Evolutionary conservation across 2,329 filamentous ascomycete genomes (phyloP).

Genomic region (Arthrobotrys entomopaga): DNA sequence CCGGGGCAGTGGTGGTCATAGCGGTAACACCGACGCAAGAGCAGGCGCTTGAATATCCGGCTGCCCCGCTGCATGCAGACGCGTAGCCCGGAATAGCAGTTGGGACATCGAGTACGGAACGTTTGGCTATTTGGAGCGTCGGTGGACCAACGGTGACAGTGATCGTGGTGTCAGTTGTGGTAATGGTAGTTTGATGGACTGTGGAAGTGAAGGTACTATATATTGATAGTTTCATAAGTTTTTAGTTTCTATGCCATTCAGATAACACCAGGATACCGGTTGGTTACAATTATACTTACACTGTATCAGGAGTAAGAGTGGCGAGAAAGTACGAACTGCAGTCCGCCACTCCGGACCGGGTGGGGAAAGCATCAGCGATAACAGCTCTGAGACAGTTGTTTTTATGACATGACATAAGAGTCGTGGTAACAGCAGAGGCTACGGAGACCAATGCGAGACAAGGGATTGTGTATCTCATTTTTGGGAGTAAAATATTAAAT

Average conservation of each 20-base stretch:
- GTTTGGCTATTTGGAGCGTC: background rate
- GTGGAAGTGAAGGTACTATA: constrained; percentile 18
- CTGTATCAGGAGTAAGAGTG: constrained; percentile 20
- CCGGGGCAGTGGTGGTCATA: constrained; percentile 54
- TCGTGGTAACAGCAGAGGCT: background rate
- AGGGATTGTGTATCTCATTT: constrained; percentile 17
- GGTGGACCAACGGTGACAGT: constrained; percentile 12
- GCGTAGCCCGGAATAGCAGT: constrained; percentile 57
- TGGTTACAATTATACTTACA: constrained; percentile 1
- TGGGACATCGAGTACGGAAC: constrained; percentile 11
- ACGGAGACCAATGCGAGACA: constrained; percentile 1
- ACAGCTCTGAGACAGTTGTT: constrained; percentile 48
- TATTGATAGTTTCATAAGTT: background rate
- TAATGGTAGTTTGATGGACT: constrained; percentile 17
- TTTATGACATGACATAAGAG: background rate
- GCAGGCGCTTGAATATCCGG: constrained; percentile 58
- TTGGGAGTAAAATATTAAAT: background rate
- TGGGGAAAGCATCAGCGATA: constrained; percentile 19
- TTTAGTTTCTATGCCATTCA: background rate
- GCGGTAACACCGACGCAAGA: constrained; percentile 57
- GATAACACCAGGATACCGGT: background rate
- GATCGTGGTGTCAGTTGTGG: constrained; percentile 1
- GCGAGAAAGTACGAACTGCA: constrained; percentile 35
- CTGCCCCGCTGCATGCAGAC: constrained; percentile 56
- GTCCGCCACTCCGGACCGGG: constrained; percentile 19